A percentile compares a stretch with the other conserved stretches of the same genome.
Conservation (phyloP, 495 filamentous ascomycete species). For the Entonaema liquescens region DNA sequence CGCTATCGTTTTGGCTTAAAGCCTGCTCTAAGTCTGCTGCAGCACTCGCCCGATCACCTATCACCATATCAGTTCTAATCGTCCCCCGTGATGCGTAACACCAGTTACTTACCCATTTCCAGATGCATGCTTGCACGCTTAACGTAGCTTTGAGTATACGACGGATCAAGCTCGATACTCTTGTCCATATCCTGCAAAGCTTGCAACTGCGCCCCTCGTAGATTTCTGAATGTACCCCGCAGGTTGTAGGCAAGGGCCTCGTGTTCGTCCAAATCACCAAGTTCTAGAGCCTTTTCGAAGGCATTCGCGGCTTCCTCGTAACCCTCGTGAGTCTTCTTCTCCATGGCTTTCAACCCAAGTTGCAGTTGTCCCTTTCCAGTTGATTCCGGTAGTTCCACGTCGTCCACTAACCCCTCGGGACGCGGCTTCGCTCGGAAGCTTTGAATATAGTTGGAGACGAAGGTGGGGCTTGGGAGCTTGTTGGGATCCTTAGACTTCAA, state of each 20-base stretch:
- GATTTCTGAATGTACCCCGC: slow-evolving; percentile 93
- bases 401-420: slow-evolving; percentile 83
- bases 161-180: slow-evolving; percentile 88
- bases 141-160: slow-evolving; percentile 94
- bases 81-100: neutral
- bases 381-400: slow-evolving; percentile 75
- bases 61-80: slow-evolving; percentile 22
- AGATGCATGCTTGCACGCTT: slow-evolving; percentile 98
- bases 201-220: slow-evolving; percentile 83
- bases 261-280: slow-evolving; percentile 76
- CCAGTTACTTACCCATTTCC: slow-evolving; percentile 77
- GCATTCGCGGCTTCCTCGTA: slow-evolving; percentile 86
- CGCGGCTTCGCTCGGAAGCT: slow-evolving; percentile 87
- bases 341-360: slow-evolving; percentile 80
- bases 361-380: slow-evolving; percentile 86
- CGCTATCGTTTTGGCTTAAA: slow-evolving; percentile 82
- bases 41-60: slow-evolving; percentile 86
- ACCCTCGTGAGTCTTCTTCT: slow-evolving; percentile 83
- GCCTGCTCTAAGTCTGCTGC: slow-evolving; percentile 88
- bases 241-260: slow-evolving; percentile 95
- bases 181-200: slow-evolving; percentile 86
- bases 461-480: slow-evolving; percentile 90
- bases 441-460: slow-evolving; percentile 98
- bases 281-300: slow-evolving; percentile 87
- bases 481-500: slow-evolving; percentile 68